Evolutionary conservation across 148 eudicot genomes (phyloP).

Genomic region (Fagopyrum tataricum): DNA sequence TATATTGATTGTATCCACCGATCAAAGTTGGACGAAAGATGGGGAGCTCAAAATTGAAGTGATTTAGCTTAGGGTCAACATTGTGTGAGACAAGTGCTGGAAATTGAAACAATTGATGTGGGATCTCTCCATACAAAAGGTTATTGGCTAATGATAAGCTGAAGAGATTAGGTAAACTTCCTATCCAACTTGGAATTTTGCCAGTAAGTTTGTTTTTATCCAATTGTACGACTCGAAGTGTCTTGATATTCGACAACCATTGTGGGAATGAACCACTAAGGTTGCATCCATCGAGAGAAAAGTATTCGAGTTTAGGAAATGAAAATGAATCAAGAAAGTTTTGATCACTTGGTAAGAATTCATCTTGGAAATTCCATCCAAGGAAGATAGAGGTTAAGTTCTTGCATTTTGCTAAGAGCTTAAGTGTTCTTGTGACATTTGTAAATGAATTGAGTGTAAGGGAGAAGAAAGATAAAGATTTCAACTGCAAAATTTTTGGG

Average conservation of each 20-base stretch:
- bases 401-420: constrained; percentile 41
- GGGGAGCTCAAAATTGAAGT: constrained; percentile 61
- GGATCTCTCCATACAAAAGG: constrained; percentile 45
- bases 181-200: constrained; percentile 65
- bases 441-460: constrained; percentile 60
- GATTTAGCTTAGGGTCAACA: constrained; percentile 16
- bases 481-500: constrained; percentile 36
- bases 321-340: constrained; percentile 30
- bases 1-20: constrained; percentile 35
- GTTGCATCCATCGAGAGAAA: constrained; percentile 63
- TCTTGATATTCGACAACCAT: constrained; percentile 50
- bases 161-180: constrained; percentile 51
- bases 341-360: constrained; percentile 39
- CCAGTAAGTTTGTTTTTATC: constrained; percentile 52
- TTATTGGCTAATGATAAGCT: constrained; percentile 63
- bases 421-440: constrained; percentile 51
- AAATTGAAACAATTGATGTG: constrained; percentile 31
- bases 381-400: constrained; percentile 52
- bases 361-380: constrained; percentile 49
- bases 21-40: constrained; percentile 29
- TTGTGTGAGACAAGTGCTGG: constrained; percentile 37
- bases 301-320: constrained; percentile 50
- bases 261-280: constrained; percentile 53
- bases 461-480: constrained; percentile 65
- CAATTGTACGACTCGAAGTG: constrained; percentile 58